Base-by-base conservation (phyloP, 2,329 filamentous ascomycete genomes). In the Penicillium sp. region DNA sequence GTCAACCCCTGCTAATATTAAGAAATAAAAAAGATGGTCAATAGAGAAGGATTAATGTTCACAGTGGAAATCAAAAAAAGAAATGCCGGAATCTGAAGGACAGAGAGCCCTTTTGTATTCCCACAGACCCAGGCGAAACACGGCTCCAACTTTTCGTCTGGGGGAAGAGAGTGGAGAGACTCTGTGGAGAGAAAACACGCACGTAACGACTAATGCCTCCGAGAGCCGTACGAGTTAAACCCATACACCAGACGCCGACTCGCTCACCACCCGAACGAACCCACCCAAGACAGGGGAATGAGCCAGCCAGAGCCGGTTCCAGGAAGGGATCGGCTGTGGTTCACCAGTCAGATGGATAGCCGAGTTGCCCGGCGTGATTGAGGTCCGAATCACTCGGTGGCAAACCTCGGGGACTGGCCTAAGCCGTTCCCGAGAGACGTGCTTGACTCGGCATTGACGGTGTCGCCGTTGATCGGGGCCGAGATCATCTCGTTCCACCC, bases 31-130 rank as follows among this genome's bases (percentile, higher is more conserved):
- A 43, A 50, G 24, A 44, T 50, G 24, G 29, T 42, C 38, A 52
- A 38, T 42, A 49, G 45, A 44, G 49, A 28, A 36, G 8, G 34
- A 48, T 28, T 50, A 45, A 47, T 47, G 45, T 53, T 51, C 53
- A 50, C 52, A 59, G 59, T 51, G 57, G 62, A 60, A n/a, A 47
- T 21, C 18, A 42, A 45, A 57, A 34, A 28, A 39, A 24, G 24
- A 28, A 42, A 34, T 8, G 21, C 24, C 44, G 39, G 44, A 44
- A 8, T 47, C 42, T 15, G 43, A 47, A 51, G 50, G 39, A 52
- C 53, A 31, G 42, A 53, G 42, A 49, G 51, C 45, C 58, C 38
- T 63, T 63, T 63, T 62, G 60, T 62, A 63, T 42, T 52, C 31
- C 28, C 15, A 21, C 45, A 45, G 47, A 39, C 16, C 41, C 42